These are phyloP conservation scores for Ustilago curta DNA, from an alignment of 1,284 basidiomycete species.

Conservation along the genomic window DNA sequence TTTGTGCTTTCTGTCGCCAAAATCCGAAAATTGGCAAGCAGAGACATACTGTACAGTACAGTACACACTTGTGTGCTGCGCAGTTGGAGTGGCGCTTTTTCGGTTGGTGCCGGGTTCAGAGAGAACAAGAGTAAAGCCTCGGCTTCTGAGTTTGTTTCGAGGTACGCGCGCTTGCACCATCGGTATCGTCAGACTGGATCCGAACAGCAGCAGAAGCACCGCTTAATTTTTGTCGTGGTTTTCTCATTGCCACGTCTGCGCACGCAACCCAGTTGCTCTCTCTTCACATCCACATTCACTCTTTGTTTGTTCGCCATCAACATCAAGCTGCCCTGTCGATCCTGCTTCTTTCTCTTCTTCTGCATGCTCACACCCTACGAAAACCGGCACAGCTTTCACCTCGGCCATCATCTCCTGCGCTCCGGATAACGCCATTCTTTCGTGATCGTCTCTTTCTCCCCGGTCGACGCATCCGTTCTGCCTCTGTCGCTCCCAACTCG, in stretches of 20 bases:
- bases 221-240: not conserved
- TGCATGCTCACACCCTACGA: no score
- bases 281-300: not conserved
- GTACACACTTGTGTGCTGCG: no score
- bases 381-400: constrained; percentile 4
- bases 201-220: not conserved
- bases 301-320: constrained; percentile 12
- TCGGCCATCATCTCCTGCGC: constrained; percentile 8
- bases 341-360: constrained; percentile 1
- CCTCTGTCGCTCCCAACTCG: not conserved
- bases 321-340: constrained; percentile 7
- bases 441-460: constrained; percentile 16
- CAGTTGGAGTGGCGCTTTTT: no score
- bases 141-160: no score
- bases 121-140: no score
- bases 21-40: no score
- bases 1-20: not conserved
- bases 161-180: no score
- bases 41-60: not conserved
- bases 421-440: constrained; percentile 45
- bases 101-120: no score
- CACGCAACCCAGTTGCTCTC: not conserved
- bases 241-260: no score
- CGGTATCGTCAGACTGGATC: not conserved
- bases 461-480: constrained; percentile 18